phyloP scores from a whole-genome alignment of 768 basidiomycete species.

The Psilocybe cyanescens region DNA sequence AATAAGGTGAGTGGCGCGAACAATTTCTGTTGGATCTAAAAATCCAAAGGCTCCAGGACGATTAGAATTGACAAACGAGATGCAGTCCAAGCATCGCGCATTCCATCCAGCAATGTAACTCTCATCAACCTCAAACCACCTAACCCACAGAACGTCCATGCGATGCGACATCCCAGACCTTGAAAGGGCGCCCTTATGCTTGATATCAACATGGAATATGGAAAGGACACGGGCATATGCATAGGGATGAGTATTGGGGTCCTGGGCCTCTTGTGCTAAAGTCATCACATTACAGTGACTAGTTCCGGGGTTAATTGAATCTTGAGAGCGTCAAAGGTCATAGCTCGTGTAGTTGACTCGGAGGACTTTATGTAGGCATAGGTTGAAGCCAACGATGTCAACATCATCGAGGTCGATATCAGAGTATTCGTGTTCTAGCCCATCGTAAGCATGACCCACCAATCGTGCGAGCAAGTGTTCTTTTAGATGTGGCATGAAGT shows the following conservation, averaged over 20 bases:
- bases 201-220: constrained; percentile 31
- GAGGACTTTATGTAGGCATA: constrained; percentile 32
- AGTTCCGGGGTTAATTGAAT: constrained; percentile 36
- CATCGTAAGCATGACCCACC: constrained; percentile 22
- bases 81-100: constrained; percentile 28
- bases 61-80: constrained; percentile 39
- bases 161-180: neutral
- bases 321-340: constrained; percentile 41
- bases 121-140: constrained; percentile 23
- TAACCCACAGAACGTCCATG: constrained; percentile 18
- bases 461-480: constrained; percentile 33
- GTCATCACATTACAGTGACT: constrained; percentile 36
- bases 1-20: constrained; percentile 42
- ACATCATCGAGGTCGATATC: constrained; percentile 15
- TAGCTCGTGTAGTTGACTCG: constrained; percentile 46
- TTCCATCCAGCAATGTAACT: constrained; percentile 30
- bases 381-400: constrained; percentile 16
- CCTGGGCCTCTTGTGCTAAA: constrained; percentile 17
- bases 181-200: constrained; percentile 13
- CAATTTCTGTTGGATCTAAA: constrained; percentile 40
- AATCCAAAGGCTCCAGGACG: constrained; percentile 44
- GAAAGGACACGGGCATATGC: constrained; percentile 34
- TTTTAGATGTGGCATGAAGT: constrained; percentile 31
- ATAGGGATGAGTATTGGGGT: constrained; percentile 24
- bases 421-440: constrained; percentile 19